Percentiles rank a stretch among this genome's conserved stretches.
Conservation (phyloP, 2,329 filamentous ascomycete species). For the Cladosporium sp. region DNA sequence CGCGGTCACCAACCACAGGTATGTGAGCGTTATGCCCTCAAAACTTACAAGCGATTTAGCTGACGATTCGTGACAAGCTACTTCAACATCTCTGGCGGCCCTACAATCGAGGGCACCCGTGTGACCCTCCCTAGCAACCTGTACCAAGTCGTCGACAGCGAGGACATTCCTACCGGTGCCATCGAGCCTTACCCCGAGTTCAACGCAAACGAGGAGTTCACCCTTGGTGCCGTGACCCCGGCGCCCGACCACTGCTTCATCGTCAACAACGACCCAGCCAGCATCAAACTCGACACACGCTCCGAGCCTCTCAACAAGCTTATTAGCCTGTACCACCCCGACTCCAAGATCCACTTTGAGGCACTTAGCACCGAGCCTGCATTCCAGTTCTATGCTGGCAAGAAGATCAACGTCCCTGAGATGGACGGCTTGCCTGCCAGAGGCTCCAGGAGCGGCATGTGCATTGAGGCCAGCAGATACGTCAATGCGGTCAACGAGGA, state of each 20-base stretch:
- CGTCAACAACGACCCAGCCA: conserved; percentile 62
- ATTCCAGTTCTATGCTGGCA: conserved; percentile 96
- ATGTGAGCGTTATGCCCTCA: conserved; percentile 19
- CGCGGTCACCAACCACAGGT: conserved; percentile 96
- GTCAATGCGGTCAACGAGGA: conserved; percentile 84
- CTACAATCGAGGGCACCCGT: conserved; percentile 63
- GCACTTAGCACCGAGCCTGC: conserved; percentile 89
- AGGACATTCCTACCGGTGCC: conserved; percentile 70
- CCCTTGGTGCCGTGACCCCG: conserved; percentile 68
- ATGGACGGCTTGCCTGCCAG: conserved; percentile 61
- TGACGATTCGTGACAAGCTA: conserved; percentile 46
- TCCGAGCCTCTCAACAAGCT: conserved; percentile 63
- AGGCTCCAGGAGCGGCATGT: conserved; percentile 73
- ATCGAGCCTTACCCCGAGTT: conserved; percentile 67
- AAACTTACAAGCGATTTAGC: background rate
- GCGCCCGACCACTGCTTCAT: conserved; percentile 91
- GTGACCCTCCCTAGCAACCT: conserved; percentile 59
- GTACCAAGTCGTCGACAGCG: conserved; percentile 73
- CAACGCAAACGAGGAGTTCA: conserved; percentile 67
- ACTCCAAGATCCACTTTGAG: conserved; percentile 76
- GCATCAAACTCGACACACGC: conserved; percentile 54
- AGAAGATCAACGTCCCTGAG: conserved; percentile 72
- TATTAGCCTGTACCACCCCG: conserved; percentile 71
- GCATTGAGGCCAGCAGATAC: conserved; percentile 87
- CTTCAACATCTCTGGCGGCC: conserved; percentile 65